Conservation (phyloP, 148 eudicot genomes). For the Vaccinium corymbosum region DNA sequence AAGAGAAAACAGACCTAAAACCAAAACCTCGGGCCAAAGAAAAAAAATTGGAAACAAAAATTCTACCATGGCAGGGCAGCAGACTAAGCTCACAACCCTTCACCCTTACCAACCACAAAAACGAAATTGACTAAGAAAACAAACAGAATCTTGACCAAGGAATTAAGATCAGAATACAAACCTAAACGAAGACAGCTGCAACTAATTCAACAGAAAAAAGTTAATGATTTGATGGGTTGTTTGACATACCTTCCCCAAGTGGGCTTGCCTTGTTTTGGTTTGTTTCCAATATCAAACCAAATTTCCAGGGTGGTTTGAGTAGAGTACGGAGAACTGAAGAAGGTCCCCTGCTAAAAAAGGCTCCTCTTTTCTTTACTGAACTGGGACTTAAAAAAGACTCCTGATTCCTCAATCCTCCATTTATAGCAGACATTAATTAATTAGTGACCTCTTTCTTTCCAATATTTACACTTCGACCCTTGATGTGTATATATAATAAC, state of each 20-base stretch:
- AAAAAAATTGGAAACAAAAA: not conserved
- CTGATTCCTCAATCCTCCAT: not conserved
- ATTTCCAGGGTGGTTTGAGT: not conserved
- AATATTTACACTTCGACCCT: not conserved
- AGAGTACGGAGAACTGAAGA: not conserved
- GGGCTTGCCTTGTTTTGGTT: not conserved
- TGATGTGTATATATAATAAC: not conserved
- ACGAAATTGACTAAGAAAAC: not conserved
- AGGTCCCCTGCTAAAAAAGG: not conserved
- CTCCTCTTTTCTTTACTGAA: not conserved
- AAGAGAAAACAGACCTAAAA: constrained; percentile 1
- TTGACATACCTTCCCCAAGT: constrained; percentile 9
- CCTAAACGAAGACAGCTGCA: not conserved
- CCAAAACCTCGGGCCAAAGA: not conserved
- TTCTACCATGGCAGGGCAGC: not conserved
- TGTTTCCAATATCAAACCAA: not conserved
- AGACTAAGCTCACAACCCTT: not conserved
- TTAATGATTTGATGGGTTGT: not conserved
- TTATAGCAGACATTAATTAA: not conserved
- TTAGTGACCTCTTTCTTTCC: not conserved
- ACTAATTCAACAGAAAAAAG: not conserved
- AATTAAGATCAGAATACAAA: not conserved
- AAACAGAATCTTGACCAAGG: not conserved
- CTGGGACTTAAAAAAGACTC: too few relatives aligned
- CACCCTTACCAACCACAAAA: not conserved